Base-by-base conservation (phyloP, 2,329 filamentous ascomycete genomes). In the Nigrograna mackinnonii region DNA sequence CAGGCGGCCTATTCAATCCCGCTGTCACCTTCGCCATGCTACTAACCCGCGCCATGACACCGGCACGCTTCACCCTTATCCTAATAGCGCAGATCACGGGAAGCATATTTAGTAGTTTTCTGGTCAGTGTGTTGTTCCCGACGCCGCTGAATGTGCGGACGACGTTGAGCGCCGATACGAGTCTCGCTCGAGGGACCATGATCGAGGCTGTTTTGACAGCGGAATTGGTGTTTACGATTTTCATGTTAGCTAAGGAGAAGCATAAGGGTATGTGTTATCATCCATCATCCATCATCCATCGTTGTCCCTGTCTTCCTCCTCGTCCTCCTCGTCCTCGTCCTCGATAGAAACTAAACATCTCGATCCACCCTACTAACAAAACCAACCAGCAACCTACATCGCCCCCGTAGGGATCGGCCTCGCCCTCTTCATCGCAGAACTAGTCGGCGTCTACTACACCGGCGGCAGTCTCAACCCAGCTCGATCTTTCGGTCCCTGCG, bases 361-460 rank as follows among this genome's bases (percentile, higher is more conserved):
- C n/a, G n/a, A n/a, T n/a, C n/a, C 49, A 35, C 51, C 28, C 22
- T 13, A 19, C 13, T 26, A 18, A 5, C 14, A 22, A 11, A 57
- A 43, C n/a, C 4, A 17, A 6, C 20, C 9, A 37, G 82, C 81
- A 3, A 89, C 86, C 0, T 87, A 80, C 58, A 69, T 89, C 3
- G 86, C 86, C 0, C 86, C 86, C 0, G 70, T 90, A 3, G 85
- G 83, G 11, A 88, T 91, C 55, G 87, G 87, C 2, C 69, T 89
- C 6, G 77, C 85, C 0, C 77, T 90, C 47, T 89, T 90, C 66
- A 77, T 89, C 41, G 70, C 71, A 0, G 74, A 81, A 44, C 54
- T 82, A 28, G 68, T 72, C 14, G 76, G 76, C 67, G 71, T 75
- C 17, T 74, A 67, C 58, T 75, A 71, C 54, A 75, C 72, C 3